Base-by-base conservation (phyloP, 805 yeast genomes). In the Starmerella bombicola region DNA sequence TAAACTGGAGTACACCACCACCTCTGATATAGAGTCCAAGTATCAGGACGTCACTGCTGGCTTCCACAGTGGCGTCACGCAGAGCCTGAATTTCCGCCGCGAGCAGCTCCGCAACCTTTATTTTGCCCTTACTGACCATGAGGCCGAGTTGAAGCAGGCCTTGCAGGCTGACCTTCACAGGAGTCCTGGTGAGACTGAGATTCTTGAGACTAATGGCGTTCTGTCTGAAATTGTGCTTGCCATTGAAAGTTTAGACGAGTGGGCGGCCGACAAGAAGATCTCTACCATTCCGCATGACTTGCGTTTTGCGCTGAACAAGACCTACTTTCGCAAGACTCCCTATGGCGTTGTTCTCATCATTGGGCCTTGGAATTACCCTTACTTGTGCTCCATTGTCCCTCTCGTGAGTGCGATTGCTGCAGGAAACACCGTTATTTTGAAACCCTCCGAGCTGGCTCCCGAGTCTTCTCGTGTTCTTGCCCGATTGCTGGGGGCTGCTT, bases 301-400 rank as follows among this genome's bases (percentile, higher is more conserved):
- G 32, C 52, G 55, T 17, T 36, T 32, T 21, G 41, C 47, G n/a
- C 29, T 42, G n/a, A 41, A 43, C 22, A 23, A 35, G 24, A 43
- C 47, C 8, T 38, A 36, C 22, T 33, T 53, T 24, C 44, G 51
- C 36, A 55, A 50, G 43, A 55, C 53, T 31, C 69, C 69, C 12
- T 51, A 52, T 35, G 97, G 96, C 4, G 69, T 71, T 2, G 79
- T 79, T 3, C 67, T 85, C 44, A 66, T 88, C 37, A 74, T 86
- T 36, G 64, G 79, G 3, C 88, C 94, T 0, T 83, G 79, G 70
- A 83, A 83, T 61, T 84, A 76, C 57, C 95, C 97, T 1, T 57
- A 80, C 33, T 45, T 70, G 21, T 63, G 88, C 44, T 53, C 81
- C 0, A 44, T 84, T 9, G 65, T 70, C 24, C 84, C 95, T 0